Base-by-base conservation (phyloP, 768 basidiomycete genomes). In the Sarcodon aspratus region DNA sequence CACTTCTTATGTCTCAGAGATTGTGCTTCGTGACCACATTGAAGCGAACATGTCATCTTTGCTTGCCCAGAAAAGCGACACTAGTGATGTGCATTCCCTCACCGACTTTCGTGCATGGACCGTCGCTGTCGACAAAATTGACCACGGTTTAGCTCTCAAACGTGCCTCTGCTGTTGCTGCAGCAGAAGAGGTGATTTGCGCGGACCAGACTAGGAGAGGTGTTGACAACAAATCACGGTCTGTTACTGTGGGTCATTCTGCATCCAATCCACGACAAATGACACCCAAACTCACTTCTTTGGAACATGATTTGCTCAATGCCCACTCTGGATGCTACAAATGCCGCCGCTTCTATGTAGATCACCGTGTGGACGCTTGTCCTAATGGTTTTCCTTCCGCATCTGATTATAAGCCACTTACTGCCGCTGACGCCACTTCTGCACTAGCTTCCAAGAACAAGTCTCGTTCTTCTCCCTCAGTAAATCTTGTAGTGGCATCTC, bases 251-350 rank as follows among this genome's bases (percentile, higher is more conserved):
- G n/a, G n/a, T n/a, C n/a, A n/a, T n/a, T n/a, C n/a, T n/a, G n/a
- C n/a, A n/a, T n/a, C n/a, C n/a, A n/a, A n/a, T n/a, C n/a, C n/a
- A n/a, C n/a, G n/a, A n/a, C n/a, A n/a, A n/a, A n/a, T n/a, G n/a
- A n/a, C n/a, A n/a, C 55, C 57, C 3, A 7, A 48, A 3, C 48
- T 55, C 0, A 61, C 55, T 0, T 21, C 35, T 0, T 35, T 38
- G 0, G 58, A 66, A 48, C 40, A 46, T 0, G 8, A 46, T 0
- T 46, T 61, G 0, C 52, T 66, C 0, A 3, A 11, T 0, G 49
- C 57, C 0, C 50, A 60, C 32, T 21, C 50, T 3, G 59, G 64
- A 0, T 66, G 66, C 33, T 49, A 54, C 48, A 59, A 62, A 15
- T 66, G 64, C 34, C 46, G 55, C 0, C 33, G 37, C 6, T 43